Base-by-base conservation (phyloP, 441 rosid genomes). In the Aquilaria agallochum region DNA sequence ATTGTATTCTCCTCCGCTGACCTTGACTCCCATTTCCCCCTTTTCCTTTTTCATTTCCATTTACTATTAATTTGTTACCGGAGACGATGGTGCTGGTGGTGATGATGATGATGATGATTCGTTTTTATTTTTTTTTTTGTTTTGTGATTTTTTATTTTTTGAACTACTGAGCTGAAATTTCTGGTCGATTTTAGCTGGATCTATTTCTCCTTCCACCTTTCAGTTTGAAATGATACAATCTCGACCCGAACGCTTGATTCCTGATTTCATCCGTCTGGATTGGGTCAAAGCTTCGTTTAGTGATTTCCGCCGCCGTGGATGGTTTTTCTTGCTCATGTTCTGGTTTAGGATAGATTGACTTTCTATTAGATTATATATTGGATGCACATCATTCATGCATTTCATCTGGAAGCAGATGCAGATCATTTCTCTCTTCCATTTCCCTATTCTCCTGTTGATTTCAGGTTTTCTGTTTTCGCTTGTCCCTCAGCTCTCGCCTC, bases 381-480 rank as follows among this genome's bases (percentile, higher is more conserved):
- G 42, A 36, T 8, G 42, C 42, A 36, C 42, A 4, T 36, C 42
- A 36, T 36, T 3, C 42, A 36, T 3, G 42, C 42, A 36, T 36
- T 36, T 36, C 42, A 36, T 36, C 42, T 4, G 42, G 5, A 8
- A 5, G 42, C 42, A 4, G 42, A 36, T 36, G 27, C 27, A 20
- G 27, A 20, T 34, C 10, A 55, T 20, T 13, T 13, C 48, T 11
- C 6, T 48, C n/a, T 34, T 30, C 11, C n/a, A 5, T 12, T 20
- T 31, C 30, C 27, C 49, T 50, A 13, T 53, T 59, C 54, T 33
- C 11, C 4, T 45, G 55, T 56, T 56, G 31, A 63, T 64, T 74
- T 46, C 86, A 80, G 86, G 78, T 70, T 69, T 64, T 78, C 73
- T 58, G 53, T 74, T 66, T 66, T 54, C 52, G 32, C 73, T 54